Base-by-base conservation (phyloP, 148 eudicot genomes). In the Drosera capensis region DNA sequence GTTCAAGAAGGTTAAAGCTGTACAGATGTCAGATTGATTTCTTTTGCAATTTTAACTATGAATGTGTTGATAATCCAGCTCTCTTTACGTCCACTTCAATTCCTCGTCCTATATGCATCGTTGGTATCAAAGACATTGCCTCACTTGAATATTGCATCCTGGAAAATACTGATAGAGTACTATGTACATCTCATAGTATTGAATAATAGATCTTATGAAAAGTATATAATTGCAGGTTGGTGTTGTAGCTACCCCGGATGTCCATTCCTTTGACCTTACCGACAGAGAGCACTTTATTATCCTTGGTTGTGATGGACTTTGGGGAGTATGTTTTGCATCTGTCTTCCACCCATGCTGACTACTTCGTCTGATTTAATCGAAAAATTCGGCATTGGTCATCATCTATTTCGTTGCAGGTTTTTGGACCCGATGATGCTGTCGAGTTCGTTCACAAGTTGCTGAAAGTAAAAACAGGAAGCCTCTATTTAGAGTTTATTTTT, bases 301-400 rank as follows among this genome's bases (percentile, higher is more conserved):
- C 68, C 90, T 85, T 50, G 95, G 90, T 43, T 80, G 90, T 64
- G 95, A 85, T 77, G 95, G 95, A 55, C 77, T 85, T 62, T 85
- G 95, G 95, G 90, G 86, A 71, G 95, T 85, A 80, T 51, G 51
- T 59, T 35, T 56, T n/a, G n/a, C n/a, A n/a, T n/a, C n/a, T n/a
- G n/a, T n/a, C n/a, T n/a, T n/a, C n/a, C n/a, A n/a, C n/a, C n/a
- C n/a, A n/a, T n/a, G n/a, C n/a, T n/a, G n/a, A n/a, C n/a, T n/a
- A n/a, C n/a, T n/a, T n/a, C n/a, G n/a, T n/a, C n/a, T n/a, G n/a
- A n/a, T n/a, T n/a, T n/a, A n/a, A n/a, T n/a, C n/a, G n/a, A 20
- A 7, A 19, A 58, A 23, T 52, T 8, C 25, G 21, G 20, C 34
- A 20, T 13, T 7, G 16, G 22, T 25, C 30, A 5, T 54, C 8